Base-by-base conservation (phyloP, 129 eudicot genomes). In the Flaveria robusta region DNA sequence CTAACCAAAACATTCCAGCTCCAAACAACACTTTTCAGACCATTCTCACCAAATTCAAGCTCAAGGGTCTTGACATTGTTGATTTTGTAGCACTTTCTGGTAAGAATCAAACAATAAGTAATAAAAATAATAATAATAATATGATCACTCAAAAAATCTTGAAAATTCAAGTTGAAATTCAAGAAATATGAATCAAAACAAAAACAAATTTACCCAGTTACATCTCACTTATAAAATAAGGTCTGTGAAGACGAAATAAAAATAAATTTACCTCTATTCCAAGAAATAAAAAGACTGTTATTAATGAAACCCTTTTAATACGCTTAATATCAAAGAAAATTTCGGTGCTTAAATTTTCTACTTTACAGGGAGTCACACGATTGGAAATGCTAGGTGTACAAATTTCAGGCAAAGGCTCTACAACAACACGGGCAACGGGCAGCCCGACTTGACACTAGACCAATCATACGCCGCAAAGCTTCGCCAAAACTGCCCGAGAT, bases 1-100 rank as follows among this genome's bases (percentile, higher is more conserved):
- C 86, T 0, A 86, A 82, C 84, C 76, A 86, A 64, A 82, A 85
- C 77, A 85, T 85, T 81, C 89, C 89, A 39, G 84, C 86, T 20
- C 89, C 89, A 56, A 85, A 85, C 77, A 82, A 79, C 76, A 85
- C 89, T 46, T 85, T 85, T 50, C 86, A 79, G 64, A 85, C 86
- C 71, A 82, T 85, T 77, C 82, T 82, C 31, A 76, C 86, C 76
- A 82, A 85, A 79, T 85, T 82, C 43, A 82, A 82, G 81, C 71
- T 74, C 29, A 73, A 85, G 82, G 86, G 84, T 47, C 86, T 82
- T 24, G 84, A 82, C 71, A 75, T 82, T 64, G 82, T 79, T 56
- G 89, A 85, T 59, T 76, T 81, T 45, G 81, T 81, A 3, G 60
- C 81, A 46, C 81, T 81, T 52, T 81, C 81, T 2, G 81, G 83